A percentile compares a stretch with the other conserved stretches of the same genome.
These are phyloP conservation scores for Saksenaea vasiformis DNA, from an alignment of 371 early-diverging fungal genomes.

Conservation along the genomic window DNA sequence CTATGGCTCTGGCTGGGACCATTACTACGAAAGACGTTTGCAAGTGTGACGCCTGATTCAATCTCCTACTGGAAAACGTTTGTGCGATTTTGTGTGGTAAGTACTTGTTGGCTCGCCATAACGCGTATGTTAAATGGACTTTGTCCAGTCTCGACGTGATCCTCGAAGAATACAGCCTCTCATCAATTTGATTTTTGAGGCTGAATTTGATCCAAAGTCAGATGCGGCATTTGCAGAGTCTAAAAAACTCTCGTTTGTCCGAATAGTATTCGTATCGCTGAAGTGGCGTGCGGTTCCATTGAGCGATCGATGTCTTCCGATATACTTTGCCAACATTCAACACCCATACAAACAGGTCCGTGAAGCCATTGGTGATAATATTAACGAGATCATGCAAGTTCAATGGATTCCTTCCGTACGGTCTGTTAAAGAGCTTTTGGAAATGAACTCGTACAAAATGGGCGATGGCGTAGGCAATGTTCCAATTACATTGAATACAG, in stretches of 20 bases:
- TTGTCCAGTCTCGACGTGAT: conserved; percentile 65
- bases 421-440: conserved; percentile 44
- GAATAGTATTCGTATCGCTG: conserved; percentile 55
- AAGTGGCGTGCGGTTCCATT: conserved; percentile 71
- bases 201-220: conserved; percentile 74
- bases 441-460: conserved; percentile 22
- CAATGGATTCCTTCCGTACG: conserved; percentile 63
- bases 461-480: conserved; percentile 44
- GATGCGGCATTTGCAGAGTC: conserved; percentile 85
- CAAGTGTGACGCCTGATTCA: conserved; percentile 65
- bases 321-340: conserved; percentile 57
- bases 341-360: conserved; percentile 92
- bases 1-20: conserved; percentile 73
- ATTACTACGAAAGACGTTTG: conserved; percentile 51
- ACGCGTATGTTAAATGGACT: not conserved
- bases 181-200: conserved; percentile 61
- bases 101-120: conserved; percentile 9
- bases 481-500: conserved; percentile 30
- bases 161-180: conserved; percentile 80
- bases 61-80: conserved; percentile 76
- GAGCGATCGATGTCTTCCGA: conserved; percentile 45
- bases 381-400: conserved; percentile 67
- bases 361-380: conserved; percentile 71
- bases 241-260: conserved; percentile 71
- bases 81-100: conserved; percentile 51